A percentile compares a stretch with the other conserved stretches of the same genome.
Conservation (phyloP, 2,329 filamentous ascomycete genomes). For the Colletotrichum sojae region DNA sequence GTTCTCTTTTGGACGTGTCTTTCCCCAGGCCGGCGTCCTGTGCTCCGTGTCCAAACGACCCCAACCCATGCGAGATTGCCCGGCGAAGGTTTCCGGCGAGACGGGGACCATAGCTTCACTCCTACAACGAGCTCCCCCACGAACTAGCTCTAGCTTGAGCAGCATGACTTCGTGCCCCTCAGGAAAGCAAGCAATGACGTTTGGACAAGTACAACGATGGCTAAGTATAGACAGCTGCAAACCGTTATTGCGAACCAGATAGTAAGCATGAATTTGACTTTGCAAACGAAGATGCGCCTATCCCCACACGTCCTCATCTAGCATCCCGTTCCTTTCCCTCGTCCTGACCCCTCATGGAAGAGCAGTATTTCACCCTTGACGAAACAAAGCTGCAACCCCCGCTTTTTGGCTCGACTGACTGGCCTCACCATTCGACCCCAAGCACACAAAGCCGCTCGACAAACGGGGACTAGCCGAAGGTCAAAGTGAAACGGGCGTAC, state of each 20-base stretch:
- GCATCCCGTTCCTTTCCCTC: background rate
- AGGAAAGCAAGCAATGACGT: background rate
- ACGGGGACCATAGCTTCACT: no score
- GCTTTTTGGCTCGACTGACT: slow-evolving; percentile 22
- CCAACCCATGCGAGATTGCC: no score
- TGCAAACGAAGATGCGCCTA: background rate
- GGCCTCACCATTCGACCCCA: slow-evolving; percentile 56
- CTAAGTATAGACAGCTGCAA: no score
- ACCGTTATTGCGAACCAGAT: background rate
- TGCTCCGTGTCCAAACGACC: no score
- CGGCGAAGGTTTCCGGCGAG: background rate
- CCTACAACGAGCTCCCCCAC: background rate
- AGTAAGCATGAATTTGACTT: background rate
- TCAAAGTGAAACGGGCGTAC: slow-evolving; percentile 66
- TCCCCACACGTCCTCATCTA: background rate
- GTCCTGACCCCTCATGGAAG: slow-evolving; percentile 29
- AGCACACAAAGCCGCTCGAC: slow-evolving; percentile 57
- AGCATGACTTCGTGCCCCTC: background rate
- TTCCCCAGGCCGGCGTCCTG: no score
- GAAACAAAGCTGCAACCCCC: slow-evolving; percentile 36
- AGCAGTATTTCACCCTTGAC: slow-evolving; percentile 26
- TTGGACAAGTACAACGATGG: background rate
- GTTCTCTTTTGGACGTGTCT: background rate
- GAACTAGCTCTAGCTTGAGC: background rate
- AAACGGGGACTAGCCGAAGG: slow-evolving; percentile 66